These are phyloP conservation scores for Aspergillus eucalypticola DNA, from an alignment of 2,329 filamentous ascomycete species.

Conservation along the genomic window DNA sequence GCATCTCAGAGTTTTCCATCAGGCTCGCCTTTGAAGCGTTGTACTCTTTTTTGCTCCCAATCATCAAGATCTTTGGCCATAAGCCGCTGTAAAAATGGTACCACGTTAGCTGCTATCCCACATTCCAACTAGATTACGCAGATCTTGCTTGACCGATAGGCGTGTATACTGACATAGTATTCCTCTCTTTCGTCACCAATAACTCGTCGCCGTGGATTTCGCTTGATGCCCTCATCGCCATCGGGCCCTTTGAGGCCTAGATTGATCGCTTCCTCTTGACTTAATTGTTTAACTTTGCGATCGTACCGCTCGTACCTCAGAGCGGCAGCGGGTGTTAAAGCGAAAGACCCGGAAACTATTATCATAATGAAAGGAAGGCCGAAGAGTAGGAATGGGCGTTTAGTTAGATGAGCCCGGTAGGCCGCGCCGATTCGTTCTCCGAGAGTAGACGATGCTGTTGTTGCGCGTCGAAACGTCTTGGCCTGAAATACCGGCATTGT, in stretches of 20 bases:
- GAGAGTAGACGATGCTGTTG: conserved; percentile 52
- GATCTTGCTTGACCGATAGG: not conserved
- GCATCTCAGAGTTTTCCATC: conserved; percentile 70
- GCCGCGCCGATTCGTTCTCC: conserved; percentile 68
- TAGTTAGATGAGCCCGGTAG: conserved; percentile 74
- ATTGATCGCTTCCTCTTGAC: conserved; percentile 81
- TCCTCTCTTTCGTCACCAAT: conserved; percentile 48
- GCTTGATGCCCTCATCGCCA: conserved; percentile 74
- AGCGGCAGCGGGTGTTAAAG: conserved; percentile 90
- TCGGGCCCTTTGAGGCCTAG: conserved; percentile 66
- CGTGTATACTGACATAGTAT: conserved; percentile 44
- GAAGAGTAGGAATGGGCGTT: conserved; percentile 87
- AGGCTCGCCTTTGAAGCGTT: conserved; percentile 83
- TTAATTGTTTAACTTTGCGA: conserved; percentile 81
- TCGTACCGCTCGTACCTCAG: conserved; percentile 93
- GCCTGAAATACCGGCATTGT: conserved; percentile 65
- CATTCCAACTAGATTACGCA: not conserved
- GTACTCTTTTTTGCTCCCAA: conserved; percentile 95
- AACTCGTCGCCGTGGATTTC: conserved; percentile 47
- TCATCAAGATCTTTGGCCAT: conserved; percentile 89
- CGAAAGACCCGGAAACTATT: conserved; percentile 89
- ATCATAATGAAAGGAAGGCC: conserved; percentile 88
- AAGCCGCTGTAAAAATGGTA: conserved; percentile 58
- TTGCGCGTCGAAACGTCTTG: conserved; percentile 69
- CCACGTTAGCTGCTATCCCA: conserved; percentile 16